Base-by-base conservation (phyloP, 495 filamentous ascomycete genomes). In the Acidomyces sp. region DNA sequence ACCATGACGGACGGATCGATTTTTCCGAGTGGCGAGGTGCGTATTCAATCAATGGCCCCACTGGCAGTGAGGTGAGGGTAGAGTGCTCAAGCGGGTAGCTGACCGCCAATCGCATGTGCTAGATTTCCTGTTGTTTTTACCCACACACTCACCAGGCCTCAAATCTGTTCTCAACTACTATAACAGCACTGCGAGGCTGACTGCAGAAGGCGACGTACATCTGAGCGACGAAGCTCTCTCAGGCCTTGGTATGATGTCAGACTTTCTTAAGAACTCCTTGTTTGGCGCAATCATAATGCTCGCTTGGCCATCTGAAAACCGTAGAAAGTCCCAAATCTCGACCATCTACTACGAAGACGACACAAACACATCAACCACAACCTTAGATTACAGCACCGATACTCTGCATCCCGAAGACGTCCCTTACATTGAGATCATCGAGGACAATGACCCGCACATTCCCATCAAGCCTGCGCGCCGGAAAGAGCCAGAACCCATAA, bases 91-190 rank as follows among this genome's bases (percentile, higher is more conserved):
- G n/a, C n/a, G n/a, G n/a, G n/a, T n/a, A n/a, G n/a, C n/a, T n/a
- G n/a, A n/a, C n/a, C n/a, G n/a, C n/a, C n/a, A n/a, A n/a, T n/a
- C n/a, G n/a, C n/a, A 24, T 24, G 34, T 31, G 16, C n/a, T 17
- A 46, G 80, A 96, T 60, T 96, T 96, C 60, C 71, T 97, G 6
- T 77, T 97, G 34, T 97, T 97, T 62, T 78, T 96, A 45, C 86
- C 90, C 23, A 74, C 80, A 23, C 66, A 72, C 32, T 70, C 69
- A 18, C 73, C 82, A 26, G 74, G 78, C 46, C 66, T 97, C n/a
- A 75, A 74, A 55, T 78, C 85, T 36, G 82, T 94, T 27, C 67
- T 95, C 42, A 85, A 84, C 39, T 96, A 93, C 62, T 97, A 93
- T 61, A 78, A 81, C 25, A 80, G 85, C 17, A 82, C 90, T 49